These are phyloP conservation scores for Trichophyton simii DNA, from an alignment of 2,329 filamentous ascomycete species.

Conservation along the genomic window DNA sequence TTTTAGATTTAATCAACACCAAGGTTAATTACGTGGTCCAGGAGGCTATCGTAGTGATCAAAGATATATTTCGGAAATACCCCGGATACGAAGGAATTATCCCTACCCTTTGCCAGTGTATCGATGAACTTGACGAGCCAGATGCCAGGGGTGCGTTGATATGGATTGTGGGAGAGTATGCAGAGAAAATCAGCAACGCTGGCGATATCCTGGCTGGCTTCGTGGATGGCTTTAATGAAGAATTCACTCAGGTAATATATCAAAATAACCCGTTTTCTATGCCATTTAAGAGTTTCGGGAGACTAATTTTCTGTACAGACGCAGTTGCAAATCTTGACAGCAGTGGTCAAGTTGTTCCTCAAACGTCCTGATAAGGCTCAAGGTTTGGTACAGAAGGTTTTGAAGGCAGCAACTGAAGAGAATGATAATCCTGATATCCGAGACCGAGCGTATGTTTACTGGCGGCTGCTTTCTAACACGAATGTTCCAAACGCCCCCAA, in stretches of 20 bases:
- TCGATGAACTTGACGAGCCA: constrained; percentile 92
- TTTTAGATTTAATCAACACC: constrained; percentile 87
- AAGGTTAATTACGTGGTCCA: constrained; percentile 99
- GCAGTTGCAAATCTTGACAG: constrained; percentile 94
- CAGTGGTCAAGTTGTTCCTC: constrained; percentile 91
- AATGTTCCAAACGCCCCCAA: constrained; percentile 85
- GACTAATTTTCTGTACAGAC: constrained; percentile 43
- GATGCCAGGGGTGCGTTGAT: constrained; percentile 82
- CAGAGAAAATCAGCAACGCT: constrained; percentile 98
- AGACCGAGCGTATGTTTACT: constrained; percentile 95
- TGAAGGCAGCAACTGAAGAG: constrained; percentile 83
- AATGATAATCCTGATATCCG: constrained; percentile 97
- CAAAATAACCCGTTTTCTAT: not conserved
- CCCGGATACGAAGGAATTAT: constrained; percentile 97
- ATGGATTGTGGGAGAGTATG: constrained; percentile 98
- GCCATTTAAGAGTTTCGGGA: no score
- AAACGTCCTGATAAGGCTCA: constrained; percentile 93
- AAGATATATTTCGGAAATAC: constrained; percentile 95
- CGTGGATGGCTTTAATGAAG: constrained; percentile 87
- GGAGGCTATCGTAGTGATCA: constrained; percentile 97
- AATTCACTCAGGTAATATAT: constrained; percentile 67
- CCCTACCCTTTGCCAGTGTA: constrained; percentile 87
- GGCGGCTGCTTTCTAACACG: constrained; percentile 69
- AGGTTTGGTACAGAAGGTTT: constrained; percentile 80
- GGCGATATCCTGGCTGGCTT: constrained; percentile 85